Conservation (phyloP, 2,329 filamentous ascomycete species). For the Hypomyces perniciosus region DNA sequence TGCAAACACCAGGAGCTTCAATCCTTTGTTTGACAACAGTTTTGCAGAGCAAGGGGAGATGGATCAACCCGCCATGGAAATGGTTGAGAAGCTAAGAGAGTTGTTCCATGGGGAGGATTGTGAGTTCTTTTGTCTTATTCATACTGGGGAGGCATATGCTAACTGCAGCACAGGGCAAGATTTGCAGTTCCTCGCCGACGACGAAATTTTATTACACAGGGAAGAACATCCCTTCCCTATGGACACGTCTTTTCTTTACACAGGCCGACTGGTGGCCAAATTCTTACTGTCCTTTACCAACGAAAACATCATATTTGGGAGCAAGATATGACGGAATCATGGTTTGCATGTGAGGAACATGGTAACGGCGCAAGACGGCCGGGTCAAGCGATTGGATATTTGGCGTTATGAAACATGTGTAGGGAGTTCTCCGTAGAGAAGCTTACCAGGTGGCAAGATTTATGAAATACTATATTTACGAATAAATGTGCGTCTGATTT, state of each 20-base stretch:
- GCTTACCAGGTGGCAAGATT: too few species aligned
- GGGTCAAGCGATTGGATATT: too few species aligned
- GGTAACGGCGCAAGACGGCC: too few species aligned
- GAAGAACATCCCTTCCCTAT: slow-evolving; percentile 42
- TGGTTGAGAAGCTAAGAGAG: slow-evolving; percentile 40
- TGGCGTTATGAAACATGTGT: not conserved
- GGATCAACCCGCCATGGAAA: slow-evolving; percentile 38
- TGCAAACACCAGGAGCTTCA: slow-evolving; percentile 44
- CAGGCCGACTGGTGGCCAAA: slow-evolving; percentile 45
- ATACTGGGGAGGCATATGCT: not conserved
- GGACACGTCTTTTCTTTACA: slow-evolving; percentile 45
- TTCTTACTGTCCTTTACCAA: slow-evolving; percentile 51
- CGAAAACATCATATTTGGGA: slow-evolving; percentile 42
- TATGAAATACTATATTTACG: slow-evolving; percentile 4
- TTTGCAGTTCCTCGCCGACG: slow-evolving; percentile 38
- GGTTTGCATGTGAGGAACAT: too few species aligned
- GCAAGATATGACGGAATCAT: slow-evolving; percentile 15
- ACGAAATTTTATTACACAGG: slow-evolving; percentile 40
- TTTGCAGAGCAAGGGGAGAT: slow-evolving; percentile 39
- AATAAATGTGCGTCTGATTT: slow-evolving; percentile 51
- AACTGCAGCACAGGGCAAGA: slow-evolving; percentile 27
- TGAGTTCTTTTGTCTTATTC: slow-evolving; percentile 27
- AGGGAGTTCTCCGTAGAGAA: too few species aligned
- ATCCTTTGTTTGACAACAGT: slow-evolving; percentile 45
- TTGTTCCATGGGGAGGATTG: slow-evolving; percentile 39